Base-by-base conservation (phyloP, 805 yeast genomes). In the Nakazawaea ishiwadae region DNA sequence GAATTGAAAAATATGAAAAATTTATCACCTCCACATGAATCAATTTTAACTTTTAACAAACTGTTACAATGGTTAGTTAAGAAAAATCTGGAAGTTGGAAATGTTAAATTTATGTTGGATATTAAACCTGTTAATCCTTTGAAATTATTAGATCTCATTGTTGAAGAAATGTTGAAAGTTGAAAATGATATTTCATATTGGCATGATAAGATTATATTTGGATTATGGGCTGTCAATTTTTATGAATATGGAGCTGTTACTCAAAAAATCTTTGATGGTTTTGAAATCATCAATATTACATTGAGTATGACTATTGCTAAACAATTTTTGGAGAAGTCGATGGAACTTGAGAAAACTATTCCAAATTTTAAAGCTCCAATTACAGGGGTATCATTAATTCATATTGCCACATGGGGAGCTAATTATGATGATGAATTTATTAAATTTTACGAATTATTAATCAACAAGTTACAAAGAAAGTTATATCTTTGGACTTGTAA, bases 41-140 rank as follows among this genome's bases (percentile, higher is more conserved):
- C 54, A 6, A 50, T 64, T 46, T 63, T 66, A 1, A 48, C 61
- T 4, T 52, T 66, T 5, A 42, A 42, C 5, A 56, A 59, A n/a
- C 46, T 55, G 0, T 45, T 66, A 6, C 32, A 44, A 6, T 66
- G 70, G 70, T 46, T 56, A 36, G 67, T 26, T 55, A 70, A 71
- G 52, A 71, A 50, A 62, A 65, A 55, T 65, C 59, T 51, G 65
- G 68, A 37, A 51, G 58, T 47, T 55, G 59, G 37, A 63, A 69
- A 39, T 52, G 65, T 54, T 63, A 68, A 60, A 68, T 63, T 51
- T 66, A 61, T 63, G 66, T 46, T 63, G 31, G 69, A 63, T 45
- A 54, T 63, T 23, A 63, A 63, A 44, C 33, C 51, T 1, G 64
- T 53, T 39, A 56, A 55, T 43, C 54, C 60, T 21, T 40, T 43